Evolutionary conservation across 2,329 filamentous ascomycete species (phyloP), one percentile per base, ranked within the genome.

Genomic region (Sordariomycetes sp.): DNA sequence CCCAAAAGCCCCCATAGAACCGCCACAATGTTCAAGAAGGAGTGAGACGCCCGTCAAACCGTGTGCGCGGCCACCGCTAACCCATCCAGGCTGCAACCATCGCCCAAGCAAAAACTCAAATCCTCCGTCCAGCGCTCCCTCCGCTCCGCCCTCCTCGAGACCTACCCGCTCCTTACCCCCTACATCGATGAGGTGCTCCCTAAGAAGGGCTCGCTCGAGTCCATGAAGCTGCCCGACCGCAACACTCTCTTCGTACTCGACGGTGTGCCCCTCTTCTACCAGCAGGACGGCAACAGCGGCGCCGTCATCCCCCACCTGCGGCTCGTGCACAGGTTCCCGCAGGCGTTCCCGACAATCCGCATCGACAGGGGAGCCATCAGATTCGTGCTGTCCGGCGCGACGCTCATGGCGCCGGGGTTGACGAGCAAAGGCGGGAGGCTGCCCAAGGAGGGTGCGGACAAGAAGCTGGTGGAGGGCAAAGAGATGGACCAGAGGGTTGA

Each of bases 331-430:
- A 75, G 82, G 47, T 96, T 90, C 64, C 92, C 92, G 8, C 66
- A 77, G 46, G 82, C 78, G 39, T 90, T 98, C 57, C 80, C 84
- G 14, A 82, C 76, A 34, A 70, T 98, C 38, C 82, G 88, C 39
- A 94, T 96, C 57, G 92, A 98, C 59, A 78, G 92, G 32, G 92
- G 92, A 41, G 92, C 92, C 5, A 96, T 98, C 52, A 85, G 92
- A 40, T 98, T 98, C 63, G 90, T 98, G 18, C 75, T 98, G 2
- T 85, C 79, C 1, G 92, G 92, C 29, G 92, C 92, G 1, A 86
- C 90, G 11, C 79, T 98, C 42, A 98, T 98, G 92, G 90, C 87
- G 2, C 92, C 92, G 0, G 92, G 92, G 0, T 60, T 98, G 47
- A 98, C 92, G 19, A 86, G 79, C 15, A 61, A 78, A 0, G 92